Evolutionary conservation across 2,329 filamentous ascomycete species (phyloP).

Genomic region (Penicillium sp.): DNA sequence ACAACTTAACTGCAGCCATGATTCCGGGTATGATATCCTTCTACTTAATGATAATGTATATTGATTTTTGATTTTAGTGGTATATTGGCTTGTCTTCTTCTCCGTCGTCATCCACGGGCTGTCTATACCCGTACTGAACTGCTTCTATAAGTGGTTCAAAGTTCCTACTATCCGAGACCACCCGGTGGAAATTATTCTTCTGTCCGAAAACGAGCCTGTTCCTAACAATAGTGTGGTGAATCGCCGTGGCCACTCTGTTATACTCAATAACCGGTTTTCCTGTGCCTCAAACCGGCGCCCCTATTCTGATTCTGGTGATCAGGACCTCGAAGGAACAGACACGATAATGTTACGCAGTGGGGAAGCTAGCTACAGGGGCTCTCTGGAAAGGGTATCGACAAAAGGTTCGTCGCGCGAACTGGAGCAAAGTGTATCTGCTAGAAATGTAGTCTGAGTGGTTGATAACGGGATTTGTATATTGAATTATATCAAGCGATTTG

Average conservation of each 20-base stretch:
- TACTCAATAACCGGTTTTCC: conserved; percentile 40
- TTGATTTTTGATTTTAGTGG: conserved; percentile 32
- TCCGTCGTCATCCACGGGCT: conserved; percentile 43
- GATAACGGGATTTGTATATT: too few species aligned
- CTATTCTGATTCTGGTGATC: neutral
- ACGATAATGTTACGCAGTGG: conserved; percentile 1
- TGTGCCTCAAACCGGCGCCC: conserved; percentile 11
- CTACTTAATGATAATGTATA: neutral
- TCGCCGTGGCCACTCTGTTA: conserved; percentile 29
- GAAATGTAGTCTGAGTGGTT: conserved; percentile 2
- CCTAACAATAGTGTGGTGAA: conserved; percentile 37
- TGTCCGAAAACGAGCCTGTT: conserved; percentile 38
- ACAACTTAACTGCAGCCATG: conserved; percentile 43
- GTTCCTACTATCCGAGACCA: conserved; percentile 35
- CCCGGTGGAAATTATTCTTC: conserved; percentile 34
- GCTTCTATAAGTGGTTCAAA: conserved; percentile 32
- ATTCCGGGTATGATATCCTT: conserved; percentile 33
- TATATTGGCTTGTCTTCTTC: conserved; percentile 49
- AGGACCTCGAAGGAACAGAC: conserved; percentile 10
- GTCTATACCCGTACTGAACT: conserved; percentile 38
- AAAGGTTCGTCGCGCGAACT: conserved; percentile 6
- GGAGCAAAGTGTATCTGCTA: neutral
- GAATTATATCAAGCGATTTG: too few species aligned
- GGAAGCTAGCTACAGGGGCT: neutral
- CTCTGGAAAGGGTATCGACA: neutral